Conservation (phyloP, 129 eudicot species). For the Oenanthe sinensis region DNA sequence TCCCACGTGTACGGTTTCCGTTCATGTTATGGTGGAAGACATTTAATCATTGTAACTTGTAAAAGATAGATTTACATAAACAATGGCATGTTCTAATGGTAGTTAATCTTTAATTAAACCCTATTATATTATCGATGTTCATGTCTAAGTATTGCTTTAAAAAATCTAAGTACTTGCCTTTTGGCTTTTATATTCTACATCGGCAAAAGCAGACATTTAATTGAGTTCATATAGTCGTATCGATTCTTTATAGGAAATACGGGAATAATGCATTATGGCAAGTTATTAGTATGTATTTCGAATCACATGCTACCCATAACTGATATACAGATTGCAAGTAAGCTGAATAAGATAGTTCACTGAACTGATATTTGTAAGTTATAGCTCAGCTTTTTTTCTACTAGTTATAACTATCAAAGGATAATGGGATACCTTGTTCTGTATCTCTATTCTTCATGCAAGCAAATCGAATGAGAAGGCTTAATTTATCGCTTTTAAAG, state of each 20-base stretch:
- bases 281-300: background rate
- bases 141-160: background rate
- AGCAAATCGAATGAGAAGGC: background rate
- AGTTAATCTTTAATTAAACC: background rate
- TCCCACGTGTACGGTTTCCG: slow-evolving; percentile 7
- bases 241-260: background rate
- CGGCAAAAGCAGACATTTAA: slow-evolving; percentile 3
- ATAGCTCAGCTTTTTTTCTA: no score
- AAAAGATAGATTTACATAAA: background rate
- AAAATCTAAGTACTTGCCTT: background rate
- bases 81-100: no score
- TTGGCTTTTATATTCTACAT: background rate
- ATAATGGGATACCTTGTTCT: no score
- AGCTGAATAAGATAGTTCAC: no score
- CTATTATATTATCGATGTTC: background rate
- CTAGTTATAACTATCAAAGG: no score
- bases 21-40: slow-evolving; percentile 7
- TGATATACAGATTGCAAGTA: no score
- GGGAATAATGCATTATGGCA: background rate
- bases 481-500: background rate
- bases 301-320: background rate
- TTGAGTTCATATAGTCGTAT: background rate
- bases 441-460: background rate
- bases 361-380: no score
- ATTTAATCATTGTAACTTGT: background rate